A percentile compares a stretch with the other conserved stretches of the same genome.
phyloP scores from a whole-genome alignment of 495 filamentous ascomycete species.

The Darksidea phi region DNA sequence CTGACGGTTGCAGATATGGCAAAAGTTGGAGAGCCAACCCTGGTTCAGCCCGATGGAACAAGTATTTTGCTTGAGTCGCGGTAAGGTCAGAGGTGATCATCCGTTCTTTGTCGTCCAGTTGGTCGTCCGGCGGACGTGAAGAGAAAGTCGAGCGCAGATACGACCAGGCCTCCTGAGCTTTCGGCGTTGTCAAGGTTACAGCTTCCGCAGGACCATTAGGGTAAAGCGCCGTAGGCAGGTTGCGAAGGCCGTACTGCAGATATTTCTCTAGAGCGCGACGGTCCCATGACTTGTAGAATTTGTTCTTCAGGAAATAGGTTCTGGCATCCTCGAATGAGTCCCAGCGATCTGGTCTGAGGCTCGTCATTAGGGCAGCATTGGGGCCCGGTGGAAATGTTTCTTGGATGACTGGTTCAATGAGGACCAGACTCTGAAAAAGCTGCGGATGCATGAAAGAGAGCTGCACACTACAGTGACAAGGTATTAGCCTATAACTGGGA shows the following conservation, averaged over 20 bases:
- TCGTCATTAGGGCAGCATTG: slow-evolving; percentile 29
- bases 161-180: slow-evolving; percentile 43
- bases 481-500: too few species aligned
- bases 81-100: too few species aligned
- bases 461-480: too few species aligned
- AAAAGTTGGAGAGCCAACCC: too few species aligned
- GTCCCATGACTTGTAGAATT: slow-evolving; percentile 45
- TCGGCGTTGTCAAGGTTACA: slow-evolving; percentile 41
- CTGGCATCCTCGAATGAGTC: slow-evolving; percentile 28
- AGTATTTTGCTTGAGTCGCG: too few species aligned
- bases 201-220: too few species aligned
- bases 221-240: too few species aligned
- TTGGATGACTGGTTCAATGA: slow-evolving; percentile 78
- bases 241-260: slow-evolving; percentile 40
- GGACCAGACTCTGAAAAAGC: slow-evolving; percentile 68
- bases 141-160: slow-evolving; percentile 38
- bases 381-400: slow-evolving; percentile 24
- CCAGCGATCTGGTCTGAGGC: slow-evolving; percentile 37
- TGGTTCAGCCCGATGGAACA: too few species aligned
- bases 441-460: slow-evolving; percentile 68
- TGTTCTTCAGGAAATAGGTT: slow-evolving; percentile 12
- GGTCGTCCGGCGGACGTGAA: too few species aligned
- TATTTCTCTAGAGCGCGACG: slow-evolving; percentile 36
- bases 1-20: too few species aligned
- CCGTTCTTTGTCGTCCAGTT: too few species aligned